Evolutionary conservation across 495 filamentous ascomycete species (phyloP).

Genomic region (Tetracladium setigerum): DNA sequence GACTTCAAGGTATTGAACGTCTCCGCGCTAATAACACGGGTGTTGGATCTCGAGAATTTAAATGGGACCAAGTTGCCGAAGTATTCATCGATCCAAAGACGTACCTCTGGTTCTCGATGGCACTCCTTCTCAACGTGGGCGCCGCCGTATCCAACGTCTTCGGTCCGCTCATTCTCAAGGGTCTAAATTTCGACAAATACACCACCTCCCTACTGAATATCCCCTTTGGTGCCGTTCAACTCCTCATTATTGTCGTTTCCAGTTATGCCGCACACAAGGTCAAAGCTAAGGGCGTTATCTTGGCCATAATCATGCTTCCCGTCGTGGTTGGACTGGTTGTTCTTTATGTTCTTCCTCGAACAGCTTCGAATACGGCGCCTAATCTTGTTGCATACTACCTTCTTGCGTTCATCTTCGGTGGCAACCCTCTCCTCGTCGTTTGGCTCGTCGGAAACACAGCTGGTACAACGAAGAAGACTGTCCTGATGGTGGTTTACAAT

Average conservation of each 20-base stretch:
- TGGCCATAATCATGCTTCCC: conserved; percentile 42
- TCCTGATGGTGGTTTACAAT: conserved; percentile 50
- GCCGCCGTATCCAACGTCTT: conserved; percentile 53
- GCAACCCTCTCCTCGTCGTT: conserved; percentile 37
- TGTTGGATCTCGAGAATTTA: conserved; percentile 45
- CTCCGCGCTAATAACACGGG: conserved; percentile 49
- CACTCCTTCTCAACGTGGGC: conserved; percentile 53
- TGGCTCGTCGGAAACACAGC: conserved; percentile 55
- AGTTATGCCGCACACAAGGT: conserved; percentile 45
- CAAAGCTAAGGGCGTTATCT: conserved; percentile 40
- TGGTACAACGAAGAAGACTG: conserved; percentile 60
- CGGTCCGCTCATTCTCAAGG: conserved; percentile 53
- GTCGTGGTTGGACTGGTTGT: conserved; percentile 49
- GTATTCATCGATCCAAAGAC: conserved; percentile 38
- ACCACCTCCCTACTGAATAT: conserved; percentile 56
- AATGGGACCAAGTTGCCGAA: conserved; percentile 34
- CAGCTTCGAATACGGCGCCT: conserved; percentile 28
- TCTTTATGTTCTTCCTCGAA: conserved; percentile 40
- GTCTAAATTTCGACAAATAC: conserved; percentile 50
- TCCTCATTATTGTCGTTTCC: conserved; percentile 44
- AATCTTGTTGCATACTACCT: conserved; percentile 55
- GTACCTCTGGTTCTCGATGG: conserved; percentile 40
- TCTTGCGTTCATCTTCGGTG: conserved; percentile 51
- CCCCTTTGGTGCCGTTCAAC: conserved; percentile 52
- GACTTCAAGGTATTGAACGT: conserved; percentile 34